phyloP scores from a whole-genome alignment of 176 grass and related monocot genomes.

The Oryza coarctata region DNA sequence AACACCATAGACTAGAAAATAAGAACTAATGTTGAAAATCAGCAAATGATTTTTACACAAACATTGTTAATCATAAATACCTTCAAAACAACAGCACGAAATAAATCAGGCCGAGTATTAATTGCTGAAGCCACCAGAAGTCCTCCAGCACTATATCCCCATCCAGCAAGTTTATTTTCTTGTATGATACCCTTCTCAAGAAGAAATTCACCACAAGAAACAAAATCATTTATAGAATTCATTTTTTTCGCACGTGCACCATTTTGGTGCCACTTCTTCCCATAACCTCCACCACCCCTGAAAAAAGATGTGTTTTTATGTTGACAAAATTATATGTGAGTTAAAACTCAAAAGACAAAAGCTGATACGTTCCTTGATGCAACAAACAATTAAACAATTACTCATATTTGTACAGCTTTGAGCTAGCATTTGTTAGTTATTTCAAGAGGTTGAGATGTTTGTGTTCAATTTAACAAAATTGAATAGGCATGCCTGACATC shows the following conservation, averaged over 20 bases:
- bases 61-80: conserved; percentile 39
- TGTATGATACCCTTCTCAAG: conserved; percentile 81
- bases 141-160: conserved; percentile 92
- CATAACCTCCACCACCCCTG: conserved; percentile 83
- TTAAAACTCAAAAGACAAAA: conserved; percentile 27
- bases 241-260: conserved; percentile 64
- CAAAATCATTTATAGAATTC: conserved; percentile 88
- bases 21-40: background rate
- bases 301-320: conserved; percentile 28
- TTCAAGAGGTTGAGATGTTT: conserved; percentile 13
- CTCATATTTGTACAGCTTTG: conserved; percentile 13
- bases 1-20: background rate
- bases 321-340: background rate
- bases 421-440: background rate
- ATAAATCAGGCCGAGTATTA: conserved; percentile 81
- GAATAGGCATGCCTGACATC: conserved; percentile 71
- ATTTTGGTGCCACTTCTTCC: conserved; percentile 87
- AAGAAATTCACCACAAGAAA: conserved; percentile 93
- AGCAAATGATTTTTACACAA: background rate
- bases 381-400: background rate
- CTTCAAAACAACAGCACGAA: conserved; percentile 82
- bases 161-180: conserved; percentile 84
- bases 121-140: conserved; percentile 93
- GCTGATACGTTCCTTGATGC: background rate
- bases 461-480: background rate